These are phyloP conservation scores for Prunus yedoensis DNA, from an alignment of 331 rosid species.

Conservation along the genomic window DNA sequence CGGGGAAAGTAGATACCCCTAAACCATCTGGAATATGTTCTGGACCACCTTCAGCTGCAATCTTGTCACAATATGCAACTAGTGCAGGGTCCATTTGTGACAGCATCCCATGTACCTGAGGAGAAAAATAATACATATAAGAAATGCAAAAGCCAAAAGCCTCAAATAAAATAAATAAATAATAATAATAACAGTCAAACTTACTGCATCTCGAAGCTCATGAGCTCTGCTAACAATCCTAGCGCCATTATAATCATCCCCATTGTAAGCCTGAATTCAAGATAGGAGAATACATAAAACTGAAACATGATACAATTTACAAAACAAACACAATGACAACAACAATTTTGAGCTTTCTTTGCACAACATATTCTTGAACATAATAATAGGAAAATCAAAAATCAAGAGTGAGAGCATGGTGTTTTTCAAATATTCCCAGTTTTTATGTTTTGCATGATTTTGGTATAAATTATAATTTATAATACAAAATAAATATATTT, in stretches of 20 bases:
- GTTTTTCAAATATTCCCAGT: not conserved
- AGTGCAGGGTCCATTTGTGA: conserved; percentile 98
- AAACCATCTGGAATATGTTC: conserved; percentile 63
- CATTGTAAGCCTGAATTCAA: conserved; percentile 74
- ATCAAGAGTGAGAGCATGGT: not conserved
- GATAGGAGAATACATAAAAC: conserved; percentile 22
- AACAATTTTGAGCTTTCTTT: not conserved
- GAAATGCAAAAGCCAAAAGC: conserved; percentile 22
- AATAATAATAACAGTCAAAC: conserved; percentile 15
- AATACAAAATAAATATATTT: too few relatives aligned
- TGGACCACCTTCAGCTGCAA: conserved; percentile 92
- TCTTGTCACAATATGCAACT: conserved; percentile 79
- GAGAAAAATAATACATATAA: conserved; percentile 12
- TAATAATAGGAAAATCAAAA: not conserved
- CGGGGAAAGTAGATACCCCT: conserved; percentile 58
- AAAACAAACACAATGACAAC: not conserved
- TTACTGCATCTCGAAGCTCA: conserved; percentile 92
- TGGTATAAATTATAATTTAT: too few relatives aligned
- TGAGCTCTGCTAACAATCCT: conserved; percentile 95
- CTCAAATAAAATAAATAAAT: conserved; percentile 6
- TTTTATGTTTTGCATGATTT: not conserved
- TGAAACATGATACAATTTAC: not conserved
- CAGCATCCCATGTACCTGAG: conserved; percentile 93
- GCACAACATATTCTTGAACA: not conserved
- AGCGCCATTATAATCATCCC: conserved; percentile 89